phyloP scores from a whole-genome alignment of 2,329 filamentous ascomycete genomes.

The Trichoderma guizhouense region DNA sequence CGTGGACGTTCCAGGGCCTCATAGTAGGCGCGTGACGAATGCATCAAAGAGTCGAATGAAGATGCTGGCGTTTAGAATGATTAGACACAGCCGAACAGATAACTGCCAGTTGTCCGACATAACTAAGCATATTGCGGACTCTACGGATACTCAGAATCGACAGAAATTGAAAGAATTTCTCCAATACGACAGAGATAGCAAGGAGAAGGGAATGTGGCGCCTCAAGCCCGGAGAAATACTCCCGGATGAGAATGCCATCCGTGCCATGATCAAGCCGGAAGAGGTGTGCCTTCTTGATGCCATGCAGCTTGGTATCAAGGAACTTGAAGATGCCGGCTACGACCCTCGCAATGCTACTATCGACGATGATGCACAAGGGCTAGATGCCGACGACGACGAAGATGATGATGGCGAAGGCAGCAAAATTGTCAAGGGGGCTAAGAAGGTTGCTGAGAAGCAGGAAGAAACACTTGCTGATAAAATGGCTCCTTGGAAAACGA shows the following conservation, averaged over 20 bases:
- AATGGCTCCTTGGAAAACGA: conserved; percentile 93
- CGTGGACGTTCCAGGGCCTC: conserved; percentile 86
- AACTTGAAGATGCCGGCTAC: conserved; percentile 87
- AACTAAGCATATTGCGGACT: conserved; percentile 87
- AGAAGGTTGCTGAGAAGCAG: conserved; percentile 46
- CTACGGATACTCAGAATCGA: conserved; percentile 90
- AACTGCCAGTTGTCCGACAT: conserved; percentile 77
- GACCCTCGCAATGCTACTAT: conserved; percentile 59
- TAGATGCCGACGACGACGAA: conserved; percentile 57
- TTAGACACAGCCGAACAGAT: conserved; percentile 68
- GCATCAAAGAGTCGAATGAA: conserved; percentile 96
- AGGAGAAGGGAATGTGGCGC: conserved; percentile 75
- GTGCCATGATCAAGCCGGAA: conserved; percentile 88
- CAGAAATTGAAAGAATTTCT: conserved; percentile 98
- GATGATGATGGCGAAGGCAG: conserved; percentile 45
- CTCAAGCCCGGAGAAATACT: conserved; percentile 69
- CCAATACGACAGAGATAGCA: conserved; percentile 73
- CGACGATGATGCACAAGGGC: conserved; percentile 62
- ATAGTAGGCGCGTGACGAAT: conserved; percentile 92
- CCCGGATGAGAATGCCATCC: conserved; percentile 76
- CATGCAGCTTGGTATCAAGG: conserved; percentile 92
- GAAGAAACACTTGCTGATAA: conserved; percentile 79
- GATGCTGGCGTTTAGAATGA: conserved; percentile 90
- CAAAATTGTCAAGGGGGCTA: conserved; percentile 38
- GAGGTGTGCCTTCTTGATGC: conserved; percentile 92